Evolutionary conservation across 345 rosid genomes (phyloP).

Genomic region (Sonneratia alba): DNA sequence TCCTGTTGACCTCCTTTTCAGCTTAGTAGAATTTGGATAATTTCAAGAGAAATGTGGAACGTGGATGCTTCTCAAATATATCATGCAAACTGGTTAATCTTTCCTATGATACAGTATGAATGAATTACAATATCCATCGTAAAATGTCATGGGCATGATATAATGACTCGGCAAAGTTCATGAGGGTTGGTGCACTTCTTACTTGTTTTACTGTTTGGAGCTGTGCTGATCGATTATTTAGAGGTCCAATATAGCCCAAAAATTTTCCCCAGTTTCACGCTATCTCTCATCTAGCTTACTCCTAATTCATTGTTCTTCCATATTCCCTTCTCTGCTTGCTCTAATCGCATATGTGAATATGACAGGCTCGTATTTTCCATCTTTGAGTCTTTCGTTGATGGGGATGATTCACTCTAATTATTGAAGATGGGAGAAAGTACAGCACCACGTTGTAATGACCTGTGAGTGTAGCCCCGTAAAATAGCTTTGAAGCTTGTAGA

Average conservation of each 20-base stretch:
- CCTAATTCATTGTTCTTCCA: neutral
- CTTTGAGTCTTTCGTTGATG: constrained; percentile 24
- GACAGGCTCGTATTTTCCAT: constrained; percentile 34
- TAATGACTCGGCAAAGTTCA: too few relatives aligned
- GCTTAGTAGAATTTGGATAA: neutral
- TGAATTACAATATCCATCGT: too few relatives aligned
- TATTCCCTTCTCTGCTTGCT: neutral
- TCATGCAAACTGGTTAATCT: too few relatives aligned
- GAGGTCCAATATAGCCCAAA: neutral
- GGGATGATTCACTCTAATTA: constrained; percentile 17
- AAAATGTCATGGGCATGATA: too few relatives aligned
- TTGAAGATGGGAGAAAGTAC: neutral
- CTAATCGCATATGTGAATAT: neutral
- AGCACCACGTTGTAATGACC: neutral
- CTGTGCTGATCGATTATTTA: neutral
- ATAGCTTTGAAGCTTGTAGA: neutral
- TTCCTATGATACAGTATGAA: too few relatives aligned
- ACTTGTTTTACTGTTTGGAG: neutral
- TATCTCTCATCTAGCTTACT: neutral
- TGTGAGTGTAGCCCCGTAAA: neutral
- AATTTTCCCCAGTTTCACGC: too few relatives aligned
- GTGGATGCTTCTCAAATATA: too few relatives aligned
- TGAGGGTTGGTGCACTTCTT: too few relatives aligned
- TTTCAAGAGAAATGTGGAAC: too few relatives aligned
- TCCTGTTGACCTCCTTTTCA: too few relatives aligned